Conservation (phyloP, 371 early-diverging fungal genomes). For the Mucor velutinosus region DNA sequence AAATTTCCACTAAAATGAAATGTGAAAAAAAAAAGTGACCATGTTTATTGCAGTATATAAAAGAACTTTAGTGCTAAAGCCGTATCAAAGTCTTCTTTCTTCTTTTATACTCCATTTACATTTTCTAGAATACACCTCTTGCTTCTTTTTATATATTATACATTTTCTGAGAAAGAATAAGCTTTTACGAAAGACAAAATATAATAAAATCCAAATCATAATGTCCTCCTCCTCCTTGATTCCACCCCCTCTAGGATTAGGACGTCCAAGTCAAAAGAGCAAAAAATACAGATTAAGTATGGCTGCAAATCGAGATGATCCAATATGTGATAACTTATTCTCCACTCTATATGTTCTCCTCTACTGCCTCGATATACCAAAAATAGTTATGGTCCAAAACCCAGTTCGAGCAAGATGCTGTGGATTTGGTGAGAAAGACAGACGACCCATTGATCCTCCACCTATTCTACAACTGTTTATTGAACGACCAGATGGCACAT, state of each 20-base stretch:
- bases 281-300: slow-evolving; percentile 33
- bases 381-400: slow-evolving; percentile 49
- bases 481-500: slow-evolving; percentile 26
- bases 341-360: neutral
- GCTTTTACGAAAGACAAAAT: neutral
- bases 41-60: slow-evolving; percentile 11
- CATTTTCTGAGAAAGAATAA: neutral
- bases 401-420: slow-evolving; percentile 71
- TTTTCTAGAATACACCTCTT: slow-evolving; percentile 4
- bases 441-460: slow-evolving; percentile 39
- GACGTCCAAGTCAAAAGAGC: slow-evolving; percentile 30
- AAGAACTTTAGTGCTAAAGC: neutral
- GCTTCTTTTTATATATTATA: slow-evolving; percentile 1
- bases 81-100: neutral
- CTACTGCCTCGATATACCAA: neutral
- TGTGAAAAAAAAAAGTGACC: slow-evolving; percentile 11
- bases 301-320: neutral
- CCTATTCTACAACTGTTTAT: slow-evolving; percentile 43
- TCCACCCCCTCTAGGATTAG: slow-evolving; percentile 33
- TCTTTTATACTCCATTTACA: slow-evolving; percentile 5
- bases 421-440: slow-evolving; percentile 40
- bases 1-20: neutral
- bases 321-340: neutral
- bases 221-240: slow-evolving; percentile 9
- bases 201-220: neutral